These are phyloP conservation scores for Fusarium globosum DNA, from an alignment of 2,329 filamentous ascomycete genomes.

Conservation along the genomic window DNA sequence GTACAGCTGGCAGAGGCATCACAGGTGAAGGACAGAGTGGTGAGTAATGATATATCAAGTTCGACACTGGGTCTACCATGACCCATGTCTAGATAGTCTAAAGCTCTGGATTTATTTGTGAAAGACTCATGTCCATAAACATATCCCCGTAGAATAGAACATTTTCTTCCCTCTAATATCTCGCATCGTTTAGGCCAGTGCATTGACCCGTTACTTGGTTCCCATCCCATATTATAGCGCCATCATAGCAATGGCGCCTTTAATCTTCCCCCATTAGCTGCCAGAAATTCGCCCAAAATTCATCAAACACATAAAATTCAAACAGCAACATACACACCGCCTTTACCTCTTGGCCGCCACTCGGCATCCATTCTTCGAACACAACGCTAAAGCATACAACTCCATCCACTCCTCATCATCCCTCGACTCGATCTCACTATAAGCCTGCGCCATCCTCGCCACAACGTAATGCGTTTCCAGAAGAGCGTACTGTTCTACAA, in stretches of 20 bases:
- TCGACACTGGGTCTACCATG: too few species aligned
- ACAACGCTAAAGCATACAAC: constrained; percentile 49
- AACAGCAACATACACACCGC: neutral
- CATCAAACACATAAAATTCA: neutral
- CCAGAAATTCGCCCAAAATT: neutral
- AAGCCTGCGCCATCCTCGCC: constrained; percentile 51
- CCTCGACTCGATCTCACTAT: constrained; percentile 42
- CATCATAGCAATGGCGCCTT: neutral
- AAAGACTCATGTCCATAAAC: neutral
- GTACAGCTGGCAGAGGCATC: neutral
- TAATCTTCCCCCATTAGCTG: neutral
- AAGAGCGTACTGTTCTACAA: constrained; percentile 51
- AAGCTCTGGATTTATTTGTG: neutral
- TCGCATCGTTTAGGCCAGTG: neutral
- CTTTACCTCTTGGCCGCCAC: constrained; percentile 33
- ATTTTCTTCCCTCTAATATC: neutral
- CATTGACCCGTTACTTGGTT: neutral
- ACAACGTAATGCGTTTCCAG: constrained; percentile 50
- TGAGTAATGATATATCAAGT: neutral
- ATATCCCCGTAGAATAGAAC: neutral
- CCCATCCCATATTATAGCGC: neutral
- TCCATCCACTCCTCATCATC: constrained; percentile 50
- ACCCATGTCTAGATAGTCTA: neutral
- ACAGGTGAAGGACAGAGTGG: too few species aligned
- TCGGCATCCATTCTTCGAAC: constrained; percentile 48